Evolutionary conservation across 2,329 filamentous ascomycete species (phyloP).

Genomic region (Sporothrix inflata): DNA sequence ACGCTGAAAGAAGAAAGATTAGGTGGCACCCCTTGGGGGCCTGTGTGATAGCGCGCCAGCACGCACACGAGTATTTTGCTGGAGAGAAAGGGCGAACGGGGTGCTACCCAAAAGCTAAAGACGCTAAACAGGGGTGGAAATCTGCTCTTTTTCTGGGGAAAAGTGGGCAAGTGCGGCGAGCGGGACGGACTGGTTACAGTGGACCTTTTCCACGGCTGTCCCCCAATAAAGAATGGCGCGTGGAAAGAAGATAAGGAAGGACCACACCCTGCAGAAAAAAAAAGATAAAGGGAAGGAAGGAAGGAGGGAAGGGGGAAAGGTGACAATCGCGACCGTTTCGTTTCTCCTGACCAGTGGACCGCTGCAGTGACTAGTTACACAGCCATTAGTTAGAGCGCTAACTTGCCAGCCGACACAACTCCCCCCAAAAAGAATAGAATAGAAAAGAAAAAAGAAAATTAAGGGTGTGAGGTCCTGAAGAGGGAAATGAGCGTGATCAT

Average conservation of each 20-base stretch:
- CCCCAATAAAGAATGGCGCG: background rate
- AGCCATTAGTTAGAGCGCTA: background rate
- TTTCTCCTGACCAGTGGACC: background rate
- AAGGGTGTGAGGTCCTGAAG: background rate
- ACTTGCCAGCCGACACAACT: background rate
- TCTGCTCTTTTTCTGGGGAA: slow-evolving; percentile 14
- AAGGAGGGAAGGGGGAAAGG: background rate
- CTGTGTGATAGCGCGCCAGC: no score
- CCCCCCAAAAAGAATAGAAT: background rate
- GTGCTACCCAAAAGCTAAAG: slow-evolving; percentile 1
- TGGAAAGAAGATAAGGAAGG: background rate
- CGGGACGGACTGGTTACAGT: slow-evolving; percentile 14
- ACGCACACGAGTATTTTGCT: background rate
- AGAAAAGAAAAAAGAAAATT: background rate
- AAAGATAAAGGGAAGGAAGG: background rate
- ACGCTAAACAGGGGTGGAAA: slow-evolving; percentile 13
- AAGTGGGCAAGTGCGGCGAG: slow-evolving; percentile 11
- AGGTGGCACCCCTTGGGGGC: background rate
- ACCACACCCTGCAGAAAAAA: background rate
- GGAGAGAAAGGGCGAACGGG: background rate
- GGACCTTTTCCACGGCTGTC: background rate
- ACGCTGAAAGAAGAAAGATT: background rate
- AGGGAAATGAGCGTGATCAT: background rate
- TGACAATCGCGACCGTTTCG: background rate
- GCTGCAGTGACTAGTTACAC: background rate